phyloP scores from a whole-genome alignment of 164 flowering plant species.

The Cinnamomum chago region DNA sequence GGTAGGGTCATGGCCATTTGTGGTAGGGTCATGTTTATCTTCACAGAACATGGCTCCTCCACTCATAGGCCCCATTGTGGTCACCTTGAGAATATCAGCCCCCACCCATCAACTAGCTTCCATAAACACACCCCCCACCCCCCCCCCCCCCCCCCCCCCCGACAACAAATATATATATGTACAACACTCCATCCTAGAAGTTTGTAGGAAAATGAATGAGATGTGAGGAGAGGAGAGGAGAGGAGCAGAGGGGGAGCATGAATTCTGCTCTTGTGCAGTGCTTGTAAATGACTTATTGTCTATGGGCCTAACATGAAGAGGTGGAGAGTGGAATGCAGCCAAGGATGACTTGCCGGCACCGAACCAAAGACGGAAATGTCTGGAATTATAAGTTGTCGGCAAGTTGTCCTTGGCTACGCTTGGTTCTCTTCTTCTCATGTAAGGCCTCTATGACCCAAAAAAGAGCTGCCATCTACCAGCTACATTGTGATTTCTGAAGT shows the following conservation, averaged over 20 bases:
- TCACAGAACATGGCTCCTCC: not conserved
- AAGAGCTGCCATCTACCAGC: too few species aligned
- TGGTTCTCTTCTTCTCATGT: slow-evolving; percentile 42
- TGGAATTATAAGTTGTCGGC: slow-evolving; percentile 17
- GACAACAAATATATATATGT: slow-evolving; percentile 16
- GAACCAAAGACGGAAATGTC: not conserved
- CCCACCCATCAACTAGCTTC: slow-evolving; percentile 1
- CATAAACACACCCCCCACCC: not conserved
- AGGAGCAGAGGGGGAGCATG: not conserved
- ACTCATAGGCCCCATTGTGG: not conserved
- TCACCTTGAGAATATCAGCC: slow-evolving; percentile 5
- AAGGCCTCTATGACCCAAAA: slow-evolving; percentile 15
- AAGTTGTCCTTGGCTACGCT: slow-evolving; percentile 44
- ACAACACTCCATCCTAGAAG: slow-evolving; percentile 3
- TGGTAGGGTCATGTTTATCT: not conserved
- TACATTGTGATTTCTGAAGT: too few species aligned
- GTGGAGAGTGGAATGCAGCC: slow-evolving; percentile 35
- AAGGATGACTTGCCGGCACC: slow-evolving; percentile 45
- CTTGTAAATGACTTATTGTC: not conserved
- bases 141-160: not conserved
- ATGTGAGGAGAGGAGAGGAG: not conserved
- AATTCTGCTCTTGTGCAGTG: too few species aligned
- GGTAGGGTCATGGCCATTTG: not conserved
- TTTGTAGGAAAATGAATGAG: too few species aligned
- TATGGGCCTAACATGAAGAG: slow-evolving; percentile 31